Percentiles rank a stretch among this genome's conserved stretches.
These are phyloP conservation scores for Aspergillus viridinutans DNA, from an alignment of 2,329 filamentous ascomycete genomes.

Conservation along the genomic window DNA sequence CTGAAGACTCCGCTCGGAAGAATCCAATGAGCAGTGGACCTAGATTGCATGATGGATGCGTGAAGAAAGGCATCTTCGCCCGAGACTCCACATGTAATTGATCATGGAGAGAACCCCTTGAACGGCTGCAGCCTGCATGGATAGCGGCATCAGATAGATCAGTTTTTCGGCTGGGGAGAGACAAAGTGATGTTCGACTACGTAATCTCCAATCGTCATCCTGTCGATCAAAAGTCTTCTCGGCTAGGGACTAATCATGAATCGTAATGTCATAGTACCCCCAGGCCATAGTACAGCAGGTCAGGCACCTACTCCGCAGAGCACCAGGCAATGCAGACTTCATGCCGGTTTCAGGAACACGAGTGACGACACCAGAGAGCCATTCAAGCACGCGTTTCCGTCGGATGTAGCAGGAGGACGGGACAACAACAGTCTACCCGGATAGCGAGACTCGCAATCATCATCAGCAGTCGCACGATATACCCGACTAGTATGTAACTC, in stretches of 20 bases:
- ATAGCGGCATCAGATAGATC: neutral
- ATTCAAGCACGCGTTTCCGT: neutral
- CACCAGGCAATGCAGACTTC: neutral
- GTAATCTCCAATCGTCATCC: neutral
- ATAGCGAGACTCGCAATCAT: neutral
- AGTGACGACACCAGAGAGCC: neutral
- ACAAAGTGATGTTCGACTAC: neutral
- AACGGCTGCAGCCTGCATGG: neutral
- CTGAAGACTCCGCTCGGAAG: neutral
- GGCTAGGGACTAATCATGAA: no score
- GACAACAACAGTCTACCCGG: neutral
- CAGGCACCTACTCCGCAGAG: neutral
- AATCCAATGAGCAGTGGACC: neutral
- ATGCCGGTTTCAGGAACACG: neutral
- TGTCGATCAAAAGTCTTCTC: neutral
- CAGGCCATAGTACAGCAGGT: neutral
- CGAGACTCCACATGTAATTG: neutral
- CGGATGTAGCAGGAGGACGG: neutral
- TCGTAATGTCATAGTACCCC: no score
- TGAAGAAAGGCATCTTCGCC: neutral
- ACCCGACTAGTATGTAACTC: neutral
- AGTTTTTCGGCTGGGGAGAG: no score
- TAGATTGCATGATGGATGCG: neutral
- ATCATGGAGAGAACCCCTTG: neutral
- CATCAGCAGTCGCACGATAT: neutral